Base-by-base conservation (phyloP, 1,284 basidiomycete species). In the Trametes polyzona region DNA sequence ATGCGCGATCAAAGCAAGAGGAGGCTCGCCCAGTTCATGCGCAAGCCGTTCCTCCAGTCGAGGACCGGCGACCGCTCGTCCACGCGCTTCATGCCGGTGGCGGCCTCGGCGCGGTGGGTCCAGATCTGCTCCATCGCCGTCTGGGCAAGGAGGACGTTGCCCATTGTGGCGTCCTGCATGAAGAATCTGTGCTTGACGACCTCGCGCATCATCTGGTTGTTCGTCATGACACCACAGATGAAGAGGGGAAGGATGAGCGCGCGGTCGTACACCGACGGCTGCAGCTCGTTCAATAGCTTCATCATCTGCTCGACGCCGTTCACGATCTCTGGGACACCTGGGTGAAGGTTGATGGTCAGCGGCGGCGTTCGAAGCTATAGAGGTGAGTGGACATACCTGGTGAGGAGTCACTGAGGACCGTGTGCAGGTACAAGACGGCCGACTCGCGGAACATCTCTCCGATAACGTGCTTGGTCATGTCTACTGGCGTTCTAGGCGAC, bases 291-390 rank as follows among this genome's bases (percentile, higher is more conserved):
- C 48, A 91, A 68, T 27, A 82, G 72, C 49, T 80, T 79, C 41
- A 82, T 71, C 57, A 90, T 79, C 41, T 69, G 71, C 37, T 81
- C 78, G 35, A 88, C 81, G 11, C 82, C 82, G 41, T 76, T 73
- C 46, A 69, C 72, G 59, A 94, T 90, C 69, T 93, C 88, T 46
- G 84, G 79, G n/a, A 93, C 86, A 63, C 83, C 89, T 91, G 66
- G 29, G 23, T 41, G 21, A 14, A 42, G 29, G 30, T 39, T n/a
- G 11, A 27, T 19, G 21, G 57, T 68, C 50, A 63, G 64, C 24
- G 17, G 10, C 27, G 37, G 12, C 24, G 7, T 44, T 21, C 7
- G 36, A 40, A 43, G 27, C 12, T 11, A 29, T 24, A 41, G n/a
- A 52, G 41, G 61, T 50, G 26, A 50, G 48, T 54, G 57, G 63